Percentiles rank a stretch among this genome's conserved stretches.
phyloP scores from a whole-genome alignment of 257 asterid genomes.

The Jaltomata sinuosa region DNA sequence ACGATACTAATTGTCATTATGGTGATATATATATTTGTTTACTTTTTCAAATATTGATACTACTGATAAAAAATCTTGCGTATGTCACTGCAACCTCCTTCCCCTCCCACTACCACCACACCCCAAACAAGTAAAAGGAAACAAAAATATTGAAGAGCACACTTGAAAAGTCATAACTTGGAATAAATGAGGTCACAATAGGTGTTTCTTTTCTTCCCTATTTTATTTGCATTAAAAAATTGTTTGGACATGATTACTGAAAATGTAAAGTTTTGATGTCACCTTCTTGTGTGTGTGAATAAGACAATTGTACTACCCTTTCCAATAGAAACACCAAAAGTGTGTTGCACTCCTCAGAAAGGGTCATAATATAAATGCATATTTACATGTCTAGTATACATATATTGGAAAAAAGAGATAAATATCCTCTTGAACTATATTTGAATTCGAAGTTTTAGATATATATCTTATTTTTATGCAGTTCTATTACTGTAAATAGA shows the following conservation, averaged over 20 bases:
- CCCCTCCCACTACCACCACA: neutral
- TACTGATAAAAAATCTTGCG: neutral
- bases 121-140: neutral
- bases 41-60: neutral
- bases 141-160: neutral
- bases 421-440: no score
- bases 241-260: neutral
- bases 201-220: neutral
- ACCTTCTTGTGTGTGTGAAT: neutral
- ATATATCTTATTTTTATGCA: no score
- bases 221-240: neutral
- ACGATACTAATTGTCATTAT: neutral
- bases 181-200: neutral
- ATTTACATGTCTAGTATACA: neutral
- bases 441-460: no score
- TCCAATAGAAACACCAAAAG: neutral
- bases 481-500: no score
- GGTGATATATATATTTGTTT: neutral
- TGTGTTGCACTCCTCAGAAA: neutral
- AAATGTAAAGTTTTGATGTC: neutral
- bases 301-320: neutral
- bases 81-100: neutral
- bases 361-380: neutral
- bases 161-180: neutral
- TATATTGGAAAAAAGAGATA: no score